Evolutionary conservation across 225 moss, liverwort and hornwort species (phyloP).

Genomic region (Polytrichum commune): DNA sequence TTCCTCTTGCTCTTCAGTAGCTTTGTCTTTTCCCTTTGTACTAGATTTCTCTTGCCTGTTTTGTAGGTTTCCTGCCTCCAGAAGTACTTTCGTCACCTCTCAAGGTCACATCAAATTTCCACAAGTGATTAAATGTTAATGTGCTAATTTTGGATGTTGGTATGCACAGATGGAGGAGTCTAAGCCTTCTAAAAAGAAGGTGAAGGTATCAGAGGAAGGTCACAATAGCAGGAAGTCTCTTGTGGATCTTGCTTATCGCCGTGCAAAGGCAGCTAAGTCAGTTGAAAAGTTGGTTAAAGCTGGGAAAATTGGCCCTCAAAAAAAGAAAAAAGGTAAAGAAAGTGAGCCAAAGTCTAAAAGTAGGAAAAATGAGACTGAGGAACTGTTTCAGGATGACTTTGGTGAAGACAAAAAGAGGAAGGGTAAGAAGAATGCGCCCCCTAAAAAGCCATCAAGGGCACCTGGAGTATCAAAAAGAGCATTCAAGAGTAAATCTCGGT

Average conservation of each 20-base stretch:
- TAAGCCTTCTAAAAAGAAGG: constrained; percentile 37
- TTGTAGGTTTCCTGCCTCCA: no score
- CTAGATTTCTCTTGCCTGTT: no score
- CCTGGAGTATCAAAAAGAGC: constrained; percentile 83
- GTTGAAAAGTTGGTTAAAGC: constrained; percentile 69
- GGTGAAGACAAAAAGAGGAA: constrained; percentile 60
- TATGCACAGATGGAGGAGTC: constrained; percentile 26
- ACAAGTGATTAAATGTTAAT: no score
- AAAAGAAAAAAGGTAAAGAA: constrained; percentile 57
- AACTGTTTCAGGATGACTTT: constrained; percentile 81
- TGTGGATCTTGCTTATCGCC: constrained; percentile 79
- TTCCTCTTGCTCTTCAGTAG: no score
- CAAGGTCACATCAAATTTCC: no score
- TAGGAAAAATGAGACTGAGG: constrained; percentile 78
- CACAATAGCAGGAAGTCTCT: constrained; percentile 40
- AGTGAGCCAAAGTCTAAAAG: constrained; percentile 42
- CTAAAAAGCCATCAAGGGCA: constrained; percentile 55
- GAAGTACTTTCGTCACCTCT: no score
- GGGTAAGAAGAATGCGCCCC: constrained; percentile 31
- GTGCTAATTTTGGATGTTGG: background rate
- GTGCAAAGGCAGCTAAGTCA: constrained; percentile 87
- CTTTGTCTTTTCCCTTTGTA: no score
- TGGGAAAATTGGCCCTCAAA: constrained; percentile 74
- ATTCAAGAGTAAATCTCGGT: constrained; percentile 99
- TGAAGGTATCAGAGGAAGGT: constrained; percentile 32